Evolutionary conservation across 208 protist species (phyloP).

Genomic region (Trichomonas vaginalis): DNA sequence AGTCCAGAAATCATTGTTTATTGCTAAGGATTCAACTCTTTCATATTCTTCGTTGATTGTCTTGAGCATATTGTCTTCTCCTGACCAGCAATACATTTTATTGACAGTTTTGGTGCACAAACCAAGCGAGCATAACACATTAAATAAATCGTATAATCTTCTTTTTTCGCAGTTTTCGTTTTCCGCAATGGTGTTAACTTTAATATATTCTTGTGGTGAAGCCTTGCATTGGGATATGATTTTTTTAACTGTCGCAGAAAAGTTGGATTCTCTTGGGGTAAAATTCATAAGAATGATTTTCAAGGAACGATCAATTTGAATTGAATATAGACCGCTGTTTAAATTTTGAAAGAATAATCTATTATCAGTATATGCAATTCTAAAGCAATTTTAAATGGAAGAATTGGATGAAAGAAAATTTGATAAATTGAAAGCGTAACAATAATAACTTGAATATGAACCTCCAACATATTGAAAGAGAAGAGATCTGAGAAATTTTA

Average conservation of each 20-base stretch:
- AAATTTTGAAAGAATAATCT: too few relatives aligned
- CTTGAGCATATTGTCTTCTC: not conserved
- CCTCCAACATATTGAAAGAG: too few relatives aligned
- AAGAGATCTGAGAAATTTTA: too few relatives aligned
- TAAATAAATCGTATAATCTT: not conserved
- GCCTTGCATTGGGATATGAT: not conserved
- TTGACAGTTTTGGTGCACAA: not conserved
- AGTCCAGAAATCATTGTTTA: not conserved
- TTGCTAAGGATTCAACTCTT: not conserved
- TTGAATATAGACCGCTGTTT: not conserved
- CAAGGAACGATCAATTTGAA: not conserved
- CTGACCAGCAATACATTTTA: not conserved
- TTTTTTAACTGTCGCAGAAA: not conserved
- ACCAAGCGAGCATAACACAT: not conserved
- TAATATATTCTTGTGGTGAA: not conserved
- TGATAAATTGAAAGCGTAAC: too few relatives aligned
- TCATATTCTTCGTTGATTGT: not conserved
- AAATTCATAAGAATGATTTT: not conserved
- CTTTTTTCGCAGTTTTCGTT: not conserved
- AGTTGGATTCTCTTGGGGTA: not conserved
- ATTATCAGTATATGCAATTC: too few relatives aligned
- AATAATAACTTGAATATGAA: too few relatives aligned
- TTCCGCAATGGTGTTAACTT: not conserved
- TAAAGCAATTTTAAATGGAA: too few relatives aligned
- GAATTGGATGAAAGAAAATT: too few relatives aligned